Evolutionary conservation across 768 basidiomycete species (phyloP).

Genomic region (Lentinula edodes): DNA sequence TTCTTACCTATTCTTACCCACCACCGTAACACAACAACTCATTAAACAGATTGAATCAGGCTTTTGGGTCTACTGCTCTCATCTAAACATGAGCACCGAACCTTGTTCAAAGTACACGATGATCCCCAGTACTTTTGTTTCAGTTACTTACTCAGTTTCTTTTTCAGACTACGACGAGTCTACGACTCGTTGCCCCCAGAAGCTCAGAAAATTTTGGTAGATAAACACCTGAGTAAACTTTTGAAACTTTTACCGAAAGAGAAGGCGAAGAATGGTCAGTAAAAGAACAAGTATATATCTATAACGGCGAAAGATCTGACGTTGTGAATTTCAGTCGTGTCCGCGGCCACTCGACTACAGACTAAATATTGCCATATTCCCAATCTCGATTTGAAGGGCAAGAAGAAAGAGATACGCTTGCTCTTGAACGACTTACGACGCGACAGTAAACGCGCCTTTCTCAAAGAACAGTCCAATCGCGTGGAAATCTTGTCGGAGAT

Average conservation of each 20-base stretch:
- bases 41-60: no score
- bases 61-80: not conserved
- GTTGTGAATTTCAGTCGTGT: conserved; percentile 20
- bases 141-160: not conserved
- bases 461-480: conserved; percentile 48
- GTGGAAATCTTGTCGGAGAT: conserved; percentile 53
- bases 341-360: conserved; percentile 35
- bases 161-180: conserved; percentile 37
- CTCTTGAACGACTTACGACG: conserved; percentile 48
- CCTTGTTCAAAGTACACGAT: not conserved
- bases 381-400: conserved; percentile 43
- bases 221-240: conserved; percentile 43
- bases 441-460: conserved; percentile 47
- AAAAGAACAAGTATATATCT: not conserved
- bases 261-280: conserved; percentile 29
- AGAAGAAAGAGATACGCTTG: conserved; percentile 47
- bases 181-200: conserved; percentile 51
- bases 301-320: not conserved
- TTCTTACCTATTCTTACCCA: no score
- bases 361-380: conserved; percentile 36
- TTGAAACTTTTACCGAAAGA: conserved; percentile 37
- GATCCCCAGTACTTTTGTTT: not conserved
- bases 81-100: not conserved
- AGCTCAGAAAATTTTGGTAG: conserved; percentile 41
- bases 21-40: no score